Evolutionary conservation across 2,329 filamentous ascomycete species (phyloP), one percentile per base, ranked within the genome.

Genomic region (Aspergillus fischeri): DNA sequence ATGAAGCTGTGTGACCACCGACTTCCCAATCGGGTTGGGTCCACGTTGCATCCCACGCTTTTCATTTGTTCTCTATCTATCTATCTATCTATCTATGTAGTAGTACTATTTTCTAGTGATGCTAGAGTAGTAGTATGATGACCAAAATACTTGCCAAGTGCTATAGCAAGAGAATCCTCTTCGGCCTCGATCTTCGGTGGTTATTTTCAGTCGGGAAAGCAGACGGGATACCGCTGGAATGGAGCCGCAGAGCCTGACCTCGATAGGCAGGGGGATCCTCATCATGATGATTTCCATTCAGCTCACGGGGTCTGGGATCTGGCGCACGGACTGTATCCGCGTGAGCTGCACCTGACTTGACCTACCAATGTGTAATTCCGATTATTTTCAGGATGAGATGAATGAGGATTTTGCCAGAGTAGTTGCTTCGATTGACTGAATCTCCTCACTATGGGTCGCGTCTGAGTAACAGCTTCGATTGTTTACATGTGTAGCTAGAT

Each of bases 311-410:
- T n/a, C 32, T 38, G 14, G 14, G 32, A 49, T 28, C 5, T 17
- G 27, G 32, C 62, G 64, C 64, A 66, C 64, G 62, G 64, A 66
- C 64, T 28, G 53, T 48, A 60, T 64, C 61, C 61, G 61, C 61
- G 56, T 61, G 63, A 62, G 55, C 56, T 63, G 49, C 63, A 61
- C 56, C 58, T 60, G 55, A 61, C 59, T 38, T 14, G 57, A 17
- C 32, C 4, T 29, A 29, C 28, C 28, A 29, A 11, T 29, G 10
- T 29, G 28, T 29, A 29, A 29, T 35, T 17, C 32, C 2, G 32
- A 61, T 54, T 63, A 47, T 29, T 53, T 51, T 21, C 51, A 44
- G 53, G 52, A 28, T 57, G 51, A 53, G 52, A 17, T 38, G 14
- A 7, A 17, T 17, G 32, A 17, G 14, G 14, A 35, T 3, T 17